Evolutionary conservation across 257 asterid species (phyloP).

Genomic region (Solanum tarijense): DNA sequence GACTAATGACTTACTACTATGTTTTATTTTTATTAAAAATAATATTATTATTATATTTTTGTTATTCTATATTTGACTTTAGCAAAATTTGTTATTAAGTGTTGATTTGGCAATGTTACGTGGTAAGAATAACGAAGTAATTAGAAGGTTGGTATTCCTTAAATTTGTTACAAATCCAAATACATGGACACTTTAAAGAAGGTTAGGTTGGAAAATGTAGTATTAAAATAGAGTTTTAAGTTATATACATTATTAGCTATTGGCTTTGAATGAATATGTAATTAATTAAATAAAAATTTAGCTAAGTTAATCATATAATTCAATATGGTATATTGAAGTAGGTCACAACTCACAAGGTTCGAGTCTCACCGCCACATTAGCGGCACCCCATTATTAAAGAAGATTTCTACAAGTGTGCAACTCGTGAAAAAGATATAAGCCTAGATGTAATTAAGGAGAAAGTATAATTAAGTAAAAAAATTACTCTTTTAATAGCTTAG

Average conservation of each 20-base stretch:
- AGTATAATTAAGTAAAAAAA: neutral
- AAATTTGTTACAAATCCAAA: neutral
- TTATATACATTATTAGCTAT: neutral
- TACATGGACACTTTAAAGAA: neutral
- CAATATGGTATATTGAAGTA: neutral
- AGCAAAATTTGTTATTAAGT: neutral
- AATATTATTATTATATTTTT: neutral
- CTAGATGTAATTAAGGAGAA: neutral
- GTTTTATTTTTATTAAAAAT: neutral
- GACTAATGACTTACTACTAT: neutral
- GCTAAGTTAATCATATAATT: neutral
- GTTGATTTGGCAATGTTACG: neutral
- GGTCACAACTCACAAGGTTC: neutral
- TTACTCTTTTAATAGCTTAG: neutral
- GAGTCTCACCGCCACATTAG: neutral
- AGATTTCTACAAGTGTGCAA: neutral
- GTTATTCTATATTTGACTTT: conserved; percentile 3
- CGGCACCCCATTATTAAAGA: neutral
- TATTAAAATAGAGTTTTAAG: neutral
- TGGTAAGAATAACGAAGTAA: neutral
- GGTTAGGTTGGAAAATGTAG: neutral
- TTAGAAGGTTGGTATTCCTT: neutral
- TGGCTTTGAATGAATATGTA: neutral
- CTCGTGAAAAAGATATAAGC: neutral
- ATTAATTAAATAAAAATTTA: too few relatives aligned